These are phyloP conservation scores for Mortierella alpina DNA, from an alignment of 192 early-diverging fungal species.

Conservation along the genomic window DNA sequence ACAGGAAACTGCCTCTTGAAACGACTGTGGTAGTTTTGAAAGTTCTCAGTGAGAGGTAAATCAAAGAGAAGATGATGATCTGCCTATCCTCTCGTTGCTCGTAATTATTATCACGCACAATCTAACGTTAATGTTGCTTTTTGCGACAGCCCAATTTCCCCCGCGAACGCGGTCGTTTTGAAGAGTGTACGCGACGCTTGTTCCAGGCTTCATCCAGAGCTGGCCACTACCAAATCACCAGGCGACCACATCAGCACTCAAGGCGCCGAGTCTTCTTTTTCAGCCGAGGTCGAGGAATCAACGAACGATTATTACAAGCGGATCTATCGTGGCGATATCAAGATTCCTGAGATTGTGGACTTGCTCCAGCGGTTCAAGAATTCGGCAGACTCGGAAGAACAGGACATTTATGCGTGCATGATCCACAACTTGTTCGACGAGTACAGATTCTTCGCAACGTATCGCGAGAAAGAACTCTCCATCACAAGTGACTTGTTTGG, in stretches of 20 bases:
- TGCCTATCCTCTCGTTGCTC: too few relatives aligned
- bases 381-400: constrained; percentile 77
- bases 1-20: constrained; percentile 66
- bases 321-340: constrained; percentile 82
- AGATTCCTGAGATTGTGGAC: constrained; percentile 87
- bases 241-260: constrained; percentile 59
- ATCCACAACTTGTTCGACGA: constrained; percentile 96
- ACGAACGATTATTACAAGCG: constrained; percentile 80
- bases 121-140: too few relatives aligned
- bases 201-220: constrained; percentile 62
- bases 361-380: constrained; percentile 83
- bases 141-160: constrained; percentile 61
- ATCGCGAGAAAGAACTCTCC: constrained; percentile 91
- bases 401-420: constrained; percentile 90
- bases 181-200: constrained; percentile 17
- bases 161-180: constrained; percentile 68
- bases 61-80: too few relatives aligned
- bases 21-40: constrained; percentile 74
- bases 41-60: constrained; percentile 67
- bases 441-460: constrained; percentile 93
- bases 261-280: constrained; percentile 62
- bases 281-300: constrained; percentile 82
- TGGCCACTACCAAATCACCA: constrained; percentile 46
- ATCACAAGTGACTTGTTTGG: constrained; percentile 95
- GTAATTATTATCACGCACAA: too few relatives aligned